Base-by-base conservation (phyloP, 2,329 filamentous ascomycete species). In the Aspergillus luchuensis region DNA sequence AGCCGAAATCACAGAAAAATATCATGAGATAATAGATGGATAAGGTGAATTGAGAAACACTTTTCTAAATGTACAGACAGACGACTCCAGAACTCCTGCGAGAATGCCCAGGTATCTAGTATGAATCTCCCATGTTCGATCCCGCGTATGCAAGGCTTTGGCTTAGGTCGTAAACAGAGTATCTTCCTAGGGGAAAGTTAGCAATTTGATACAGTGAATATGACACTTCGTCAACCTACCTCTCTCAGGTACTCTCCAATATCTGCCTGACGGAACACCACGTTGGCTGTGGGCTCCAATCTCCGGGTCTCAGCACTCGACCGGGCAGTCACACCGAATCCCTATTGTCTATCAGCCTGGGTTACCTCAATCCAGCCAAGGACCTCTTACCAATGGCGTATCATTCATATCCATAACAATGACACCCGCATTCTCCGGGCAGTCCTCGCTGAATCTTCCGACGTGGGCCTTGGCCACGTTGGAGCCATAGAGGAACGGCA, bases 401-500 rank as follows among this genome's bases (percentile, higher is more conserved):
- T 98, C 95, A 73, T 93, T 89, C 91, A 97, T 96, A 71, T 86
- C 89, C 79, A 92, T 88, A 21, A 99, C 90, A 50, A 99, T 87
- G 11, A 97, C 89, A 45, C 95, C 95, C 70, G 92, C 89, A 78
- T 98, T 93, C 79, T 96, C 92, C 0, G 94, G 93, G 70, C 90
- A 93, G 80, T 98, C 94, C 72, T 97, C 92, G 43, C 88, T 91
- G 88, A 91, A 94, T 63, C 92, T 81, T 19, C 91, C 91, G 17
- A 95, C 86, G 75, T 92, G 90, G 33, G 89, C 90, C 76, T 91
- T 91, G 68, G 96, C 87, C 56, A 96, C 84, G 77, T 98, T 93
- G 59, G 91, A 91, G 56, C 95, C 95, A 78, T 98, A 99, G 50
- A 99, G 80, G 76, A 96, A 98, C 1, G 95, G 94, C 92, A 97